These are phyloP conservation scores for Pseudogymnoascus sp. DNA, from an alignment of 2,329 filamentous ascomycete genomes.

Conservation along the genomic window DNA sequence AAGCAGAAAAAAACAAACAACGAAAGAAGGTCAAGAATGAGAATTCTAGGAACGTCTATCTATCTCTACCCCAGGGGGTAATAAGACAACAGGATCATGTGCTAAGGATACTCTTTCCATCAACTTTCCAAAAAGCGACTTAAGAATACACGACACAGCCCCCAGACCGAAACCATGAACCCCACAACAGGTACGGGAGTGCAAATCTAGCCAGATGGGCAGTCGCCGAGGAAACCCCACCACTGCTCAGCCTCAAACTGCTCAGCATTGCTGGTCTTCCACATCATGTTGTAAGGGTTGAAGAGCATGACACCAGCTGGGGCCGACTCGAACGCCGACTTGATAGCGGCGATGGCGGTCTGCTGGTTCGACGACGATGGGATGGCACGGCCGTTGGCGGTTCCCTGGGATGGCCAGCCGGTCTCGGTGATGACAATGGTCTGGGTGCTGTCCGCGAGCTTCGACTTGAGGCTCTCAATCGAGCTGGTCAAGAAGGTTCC, in stretches of 20 bases:
- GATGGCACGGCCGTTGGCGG: constrained; percentile 59
- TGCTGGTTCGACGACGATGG: constrained; percentile 61
- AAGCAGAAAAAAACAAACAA: neutral
- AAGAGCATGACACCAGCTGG: constrained; percentile 59
- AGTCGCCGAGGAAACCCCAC: constrained; percentile 56
- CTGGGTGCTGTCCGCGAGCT: constrained; percentile 42
- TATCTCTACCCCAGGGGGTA: neutral
- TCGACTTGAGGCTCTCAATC: constrained; percentile 37
- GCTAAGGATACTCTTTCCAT: neutral
- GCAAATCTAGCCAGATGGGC: constrained; percentile 22
- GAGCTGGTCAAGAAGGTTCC: constrained; percentile 60
- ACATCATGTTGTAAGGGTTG: constrained; percentile 70
- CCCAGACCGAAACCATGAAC: neutral
- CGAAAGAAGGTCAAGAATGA: neutral
- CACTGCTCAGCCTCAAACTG: constrained; percentile 68
- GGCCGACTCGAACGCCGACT: constrained; percentile 46
- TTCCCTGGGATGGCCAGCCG: constrained; percentile 71
- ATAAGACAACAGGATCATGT: neutral
- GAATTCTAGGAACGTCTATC: neutral
- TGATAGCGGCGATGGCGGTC: constrained; percentile 58
- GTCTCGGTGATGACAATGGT: constrained; percentile 71
- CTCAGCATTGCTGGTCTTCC: constrained; percentile 59
- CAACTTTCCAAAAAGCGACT: neutral
- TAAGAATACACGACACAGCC: neutral
- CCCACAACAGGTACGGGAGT: neutral